Percentiles rank a stretch among this genome's conserved stretches.
phyloP scores from a whole-genome alignment of 2,329 filamentous ascomycete genomes.

The Metarhizium brunneum region DNA sequence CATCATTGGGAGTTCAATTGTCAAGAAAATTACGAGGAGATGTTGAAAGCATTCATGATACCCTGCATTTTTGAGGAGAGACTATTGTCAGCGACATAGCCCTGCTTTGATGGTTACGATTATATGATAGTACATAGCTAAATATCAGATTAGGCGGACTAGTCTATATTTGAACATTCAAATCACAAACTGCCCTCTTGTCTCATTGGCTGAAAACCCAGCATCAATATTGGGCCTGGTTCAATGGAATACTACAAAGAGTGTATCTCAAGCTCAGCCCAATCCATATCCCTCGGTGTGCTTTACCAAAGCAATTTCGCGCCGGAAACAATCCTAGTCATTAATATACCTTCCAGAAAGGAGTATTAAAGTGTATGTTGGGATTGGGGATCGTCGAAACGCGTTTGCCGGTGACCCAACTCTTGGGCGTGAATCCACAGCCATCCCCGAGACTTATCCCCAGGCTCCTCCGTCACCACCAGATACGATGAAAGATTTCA shows the following conservation, averaged over 20 bases:
- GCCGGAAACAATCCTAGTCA: neutral
- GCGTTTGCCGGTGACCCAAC: no score
- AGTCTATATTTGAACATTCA: neutral
- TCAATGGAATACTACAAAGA: neutral
- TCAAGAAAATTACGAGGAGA: neutral
- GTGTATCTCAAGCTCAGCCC: no score
- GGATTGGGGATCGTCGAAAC: no score
- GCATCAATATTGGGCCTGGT: neutral
- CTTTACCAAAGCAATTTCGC: no score
- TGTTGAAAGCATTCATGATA: neutral
- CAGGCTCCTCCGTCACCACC: no score
- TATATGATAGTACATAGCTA: neutral
- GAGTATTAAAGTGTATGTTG: no score
- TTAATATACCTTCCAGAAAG: neutral
- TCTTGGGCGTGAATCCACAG: no score
- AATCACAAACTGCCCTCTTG: neutral
- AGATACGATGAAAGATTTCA: no score
- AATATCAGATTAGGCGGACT: no score
- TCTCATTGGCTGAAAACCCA: neutral
- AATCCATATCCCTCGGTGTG: no score
- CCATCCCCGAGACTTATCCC: no score
- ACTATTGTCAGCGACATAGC: neutral
- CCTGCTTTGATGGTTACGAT: neutral
- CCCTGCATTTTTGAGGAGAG: neutral
- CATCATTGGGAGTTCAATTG: neutral